Conservation (phyloP, 257 asterid genomes). For the Jacaranda copaia region DNA sequence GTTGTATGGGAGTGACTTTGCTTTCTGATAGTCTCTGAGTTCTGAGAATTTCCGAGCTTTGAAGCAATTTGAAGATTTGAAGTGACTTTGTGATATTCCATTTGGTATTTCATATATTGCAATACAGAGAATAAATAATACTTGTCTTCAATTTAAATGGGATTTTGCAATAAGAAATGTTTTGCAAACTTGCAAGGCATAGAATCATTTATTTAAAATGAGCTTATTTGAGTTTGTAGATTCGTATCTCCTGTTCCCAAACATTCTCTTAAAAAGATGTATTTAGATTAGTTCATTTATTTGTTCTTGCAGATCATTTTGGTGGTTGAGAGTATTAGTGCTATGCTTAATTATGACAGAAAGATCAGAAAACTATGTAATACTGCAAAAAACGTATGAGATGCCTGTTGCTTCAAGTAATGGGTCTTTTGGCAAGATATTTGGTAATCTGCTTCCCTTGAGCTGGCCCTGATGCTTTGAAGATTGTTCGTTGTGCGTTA, state of each 20-base stretch:
- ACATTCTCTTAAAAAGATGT: not conserved
- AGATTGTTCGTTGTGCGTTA: slow-evolving; percentile 4
- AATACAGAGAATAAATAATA: not conserved
- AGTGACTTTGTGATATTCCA: not conserved
- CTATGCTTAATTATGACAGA: slow-evolving; percentile 89
- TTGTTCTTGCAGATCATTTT: slow-evolving; percentile 66
- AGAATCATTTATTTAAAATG: slow-evolving; percentile 6
- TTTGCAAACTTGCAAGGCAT: not conserved
- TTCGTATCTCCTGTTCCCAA: not conserved
- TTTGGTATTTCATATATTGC: not conserved
- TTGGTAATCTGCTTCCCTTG: slow-evolving; percentile 6
- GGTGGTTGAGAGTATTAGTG: slow-evolving; percentile 87
- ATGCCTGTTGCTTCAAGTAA: slow-evolving; percentile 15
- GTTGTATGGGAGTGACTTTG: not conserved
- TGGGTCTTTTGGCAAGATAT: slow-evolving; percentile 3
- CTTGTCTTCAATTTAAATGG: not conserved
- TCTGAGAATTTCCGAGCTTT: not conserved
- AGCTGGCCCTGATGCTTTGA: slow-evolving; percentile 19
- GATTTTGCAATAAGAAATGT: slow-evolving; percentile 12
- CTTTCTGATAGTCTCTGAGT: not conserved
- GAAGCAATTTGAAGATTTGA: not conserved
- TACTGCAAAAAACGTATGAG: slow-evolving; percentile 44
- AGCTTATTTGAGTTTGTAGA: not conserved
- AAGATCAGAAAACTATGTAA: slow-evolving; percentile 66
- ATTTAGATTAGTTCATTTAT: not conserved